Evolutionary conservation across 495 filamentous ascomycete genomes (phyloP), one percentile per base, ranked within the genome.

Genomic region (Hypomontagnella monticulosa): DNA sequence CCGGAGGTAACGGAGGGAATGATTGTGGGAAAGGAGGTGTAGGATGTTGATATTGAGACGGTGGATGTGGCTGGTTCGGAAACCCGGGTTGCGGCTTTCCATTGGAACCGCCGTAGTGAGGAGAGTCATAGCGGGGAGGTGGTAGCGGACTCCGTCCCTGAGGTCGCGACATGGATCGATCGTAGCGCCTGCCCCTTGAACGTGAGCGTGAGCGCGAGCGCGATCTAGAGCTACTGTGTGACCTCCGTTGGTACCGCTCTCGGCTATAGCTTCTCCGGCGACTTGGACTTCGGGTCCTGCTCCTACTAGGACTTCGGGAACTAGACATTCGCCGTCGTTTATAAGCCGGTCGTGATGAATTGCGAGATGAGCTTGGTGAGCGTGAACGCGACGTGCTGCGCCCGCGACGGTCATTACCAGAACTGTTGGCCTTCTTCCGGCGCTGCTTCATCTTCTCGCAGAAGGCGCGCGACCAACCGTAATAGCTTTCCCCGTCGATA

Each of bases 391-490:
- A 77, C n/a, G 63, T 56, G 9, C 70, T 68, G 16, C 75, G 71
- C 0, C 60, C 54, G 15, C 55, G 40, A 15, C 63, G 42, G 30
- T 71, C 53, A 56, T 66, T 48, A 1, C 47, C 44, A 11, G 59
- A 10, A 18, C 60, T 63, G 14, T 40, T 55, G 23, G 63, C 71
- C 8, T 71, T 78, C 47, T 81, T 80, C 56, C 76, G 77, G 37
- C 85, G 80, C 51, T 83, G 83, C 71, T 88, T 91, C 90, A 94
- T 96, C 61, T 88, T 88, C 64, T 91, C 82, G 76, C 91, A 96
- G 65, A 96, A 97, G 6, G 79, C 75, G 42, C 83, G 85, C 11
- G 90, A 93, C 93, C 93, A 97, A 36, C 91, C 93, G 71, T 95
- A 95, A 70, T 96, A 96, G 6, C 87, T 88, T 32, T 94, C 87